Evolutionary conservation across 495 filamentous ascomycete genomes (phyloP), one percentile per base, ranked within the genome.

Genomic region (Glonium stellatum): DNA sequence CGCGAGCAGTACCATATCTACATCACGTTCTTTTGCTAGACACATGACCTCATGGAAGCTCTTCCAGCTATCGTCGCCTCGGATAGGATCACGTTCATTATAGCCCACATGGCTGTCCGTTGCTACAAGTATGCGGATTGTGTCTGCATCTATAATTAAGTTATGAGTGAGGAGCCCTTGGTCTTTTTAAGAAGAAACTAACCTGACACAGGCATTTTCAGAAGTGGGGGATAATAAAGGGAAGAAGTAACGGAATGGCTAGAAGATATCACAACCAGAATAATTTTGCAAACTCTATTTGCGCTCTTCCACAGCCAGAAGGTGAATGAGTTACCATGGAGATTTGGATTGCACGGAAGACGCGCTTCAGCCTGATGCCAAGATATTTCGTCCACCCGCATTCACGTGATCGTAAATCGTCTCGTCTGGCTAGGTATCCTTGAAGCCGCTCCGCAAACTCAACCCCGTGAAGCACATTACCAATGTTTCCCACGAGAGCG

Each of bases 41-140:
- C 84, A 86, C 89, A 99, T 96, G 47, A 96, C 81, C 71, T 99
- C 93, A 67, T 97, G 86, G 74, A 99, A 99, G 54, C 83, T 90
- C 66, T 87, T 86, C 93, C 92, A 97, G 74, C 92, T 96, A 72
- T 99, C 93, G 70, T 99, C 89, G 41, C 91, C 90, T 4, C 93
- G 90, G 62, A 92, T 88, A 19, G 88, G 80, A 71, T 99, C 91
- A 63, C 93, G 87, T 72, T 98, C 93, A 64, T 89, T 89, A 77
- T 87, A 97, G 35, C 93, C 93, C 56, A 98, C 95, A 87, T 98
- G 93, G 69, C 89, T 96, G 73, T 98, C 93, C 15, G 90, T 97
- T 52, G 93, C 84, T 42, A 97, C 80, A 51, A 98, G 85, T 60
- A 98, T 90, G 67, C 91, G 90, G 77, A 98, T 96, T 0, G 90